These are phyloP conservation scores for Malus sieversii DNA, from an alignment of 306 rosid species.

Conservation along the genomic window DNA sequence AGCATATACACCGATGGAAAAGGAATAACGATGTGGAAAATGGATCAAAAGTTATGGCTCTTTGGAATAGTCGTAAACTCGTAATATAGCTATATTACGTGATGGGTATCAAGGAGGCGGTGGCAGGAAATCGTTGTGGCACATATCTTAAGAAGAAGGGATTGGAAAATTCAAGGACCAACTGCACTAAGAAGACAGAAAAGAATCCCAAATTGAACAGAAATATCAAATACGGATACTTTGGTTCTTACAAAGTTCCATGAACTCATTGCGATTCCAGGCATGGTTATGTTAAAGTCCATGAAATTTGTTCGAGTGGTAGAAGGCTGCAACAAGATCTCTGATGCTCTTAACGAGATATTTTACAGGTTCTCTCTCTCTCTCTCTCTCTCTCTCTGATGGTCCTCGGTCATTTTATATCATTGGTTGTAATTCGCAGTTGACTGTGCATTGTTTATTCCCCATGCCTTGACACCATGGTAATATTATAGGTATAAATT, in stretches of 20 bases:
- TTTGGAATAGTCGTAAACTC: neutral
- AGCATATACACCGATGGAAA: neutral
- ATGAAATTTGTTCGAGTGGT: neutral
- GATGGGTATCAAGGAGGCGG: neutral
- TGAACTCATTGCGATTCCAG: constrained; percentile 10
- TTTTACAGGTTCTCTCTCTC: constrained; percentile 18
- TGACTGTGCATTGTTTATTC: no score
- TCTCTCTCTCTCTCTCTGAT: neutral
- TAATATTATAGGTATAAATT: no score
- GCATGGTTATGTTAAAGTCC: neutral
- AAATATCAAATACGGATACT: neutral
- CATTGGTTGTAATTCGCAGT: no score
- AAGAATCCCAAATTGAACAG: constrained; percentile 8
- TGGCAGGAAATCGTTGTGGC: neutral
- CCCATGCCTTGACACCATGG: no score
- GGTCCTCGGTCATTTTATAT: no score
- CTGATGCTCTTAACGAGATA: neutral
- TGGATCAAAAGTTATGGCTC: neutral
- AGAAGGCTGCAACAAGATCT: constrained; percentile 14
- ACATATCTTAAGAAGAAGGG: neutral
- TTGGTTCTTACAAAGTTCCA: constrained; percentile 10
- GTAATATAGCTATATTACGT: neutral
- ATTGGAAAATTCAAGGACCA: neutral
- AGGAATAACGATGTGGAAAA: neutral
- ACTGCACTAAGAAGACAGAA: neutral